Evolutionary conservation across 495 filamentous ascomycete species (phyloP), one percentile per base, ranked within the genome.

Genomic region (Neurospora sp.): DNA sequence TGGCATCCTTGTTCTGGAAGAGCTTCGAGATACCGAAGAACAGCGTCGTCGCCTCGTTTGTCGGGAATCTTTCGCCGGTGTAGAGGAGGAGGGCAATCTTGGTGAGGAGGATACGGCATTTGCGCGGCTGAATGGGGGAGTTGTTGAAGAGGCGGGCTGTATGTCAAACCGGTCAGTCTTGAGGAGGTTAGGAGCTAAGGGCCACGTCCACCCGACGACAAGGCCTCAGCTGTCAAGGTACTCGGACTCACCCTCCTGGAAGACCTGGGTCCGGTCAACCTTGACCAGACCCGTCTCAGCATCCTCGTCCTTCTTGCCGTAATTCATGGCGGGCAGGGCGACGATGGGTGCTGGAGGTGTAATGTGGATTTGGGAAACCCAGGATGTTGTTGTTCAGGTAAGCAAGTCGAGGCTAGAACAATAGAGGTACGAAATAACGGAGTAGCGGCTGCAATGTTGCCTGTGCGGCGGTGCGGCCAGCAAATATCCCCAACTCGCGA

Each of bases 11-110:
- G 84, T 98, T 98, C 85, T 99, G 96, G 87, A 99, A 99, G 73
- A 99, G 90, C 86, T 99, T 99, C 74, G 95, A 97, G 82, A 99
- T 98, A 75, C 95, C 94, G 84, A 99, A 98, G 89, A 99, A 99
- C 73, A 99, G 93, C 62, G 93, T 93, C 39, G 96, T 99, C 75
- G 96, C 96, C 88, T 99, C 96, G 78, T 96, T 96, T 76, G 92
- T 94, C 54, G 95, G 96, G 87, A 98, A 98, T 76, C 90, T 92
- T 86, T 99, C 96, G 75, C 96, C 96, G 37, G 95, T 98, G 84
- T 98, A 97, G 75, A 98, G 87, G 78, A 98, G 91, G 75, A 98
- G 92, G 71, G 93, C 94, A 77, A 99, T 96, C 87, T 99, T 98
- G 77, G 96, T 99, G 73, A 99, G 87, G 74, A 97, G 91, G 70